Conservation (phyloP, 768 basidiomycete species). For the Panaeolus papilionaceus region DNA sequence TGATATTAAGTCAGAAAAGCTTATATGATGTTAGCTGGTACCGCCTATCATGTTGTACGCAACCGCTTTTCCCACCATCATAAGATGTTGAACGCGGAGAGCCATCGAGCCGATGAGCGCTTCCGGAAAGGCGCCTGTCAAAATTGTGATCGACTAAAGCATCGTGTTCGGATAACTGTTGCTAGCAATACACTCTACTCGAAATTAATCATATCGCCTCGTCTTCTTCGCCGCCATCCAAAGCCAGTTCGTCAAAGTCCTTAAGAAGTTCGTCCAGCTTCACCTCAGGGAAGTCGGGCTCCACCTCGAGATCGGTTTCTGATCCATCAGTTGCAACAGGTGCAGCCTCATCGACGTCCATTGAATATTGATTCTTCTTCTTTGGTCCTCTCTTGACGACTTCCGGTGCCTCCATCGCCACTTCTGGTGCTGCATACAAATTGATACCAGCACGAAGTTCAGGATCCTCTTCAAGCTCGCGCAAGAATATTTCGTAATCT, state of each 20-base stretch:
- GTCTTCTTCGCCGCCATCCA: conserved; percentile 48
- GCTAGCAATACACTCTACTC: not conserved
- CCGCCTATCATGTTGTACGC: not conserved
- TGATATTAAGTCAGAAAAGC: not conserved
- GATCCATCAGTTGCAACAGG: conserved; percentile 34
- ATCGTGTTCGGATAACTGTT: not conserved
- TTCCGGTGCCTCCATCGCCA: conserved; percentile 57
- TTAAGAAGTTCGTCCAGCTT: conserved; percentile 87
- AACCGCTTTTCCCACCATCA: not conserved
- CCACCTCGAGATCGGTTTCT: conserved; percentile 66
- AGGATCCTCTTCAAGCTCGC: conserved; percentile 93
- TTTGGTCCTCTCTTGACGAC: conserved; percentile 42
- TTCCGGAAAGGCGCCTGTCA: not conserved
- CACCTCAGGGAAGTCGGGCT: conserved; percentile 89
- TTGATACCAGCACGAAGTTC: conserved; percentile 90
- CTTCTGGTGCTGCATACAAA: conserved; percentile 74
- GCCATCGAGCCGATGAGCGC: not conserved
- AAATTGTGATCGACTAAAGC: not conserved
- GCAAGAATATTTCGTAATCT: conserved; percentile 96
- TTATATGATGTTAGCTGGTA: not conserved
- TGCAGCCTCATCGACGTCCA: conserved; percentile 69
- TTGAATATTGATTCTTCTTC: conserved; percentile 58
- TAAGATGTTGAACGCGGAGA: not conserved
- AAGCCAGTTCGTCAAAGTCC: conserved; percentile 90
- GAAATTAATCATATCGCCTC: not conserved